Evolutionary conservation across 2,329 filamentous ascomycete genomes (phyloP), one percentile per base, ranked within the genome.

Genomic region (Xylariales sp.): DNA sequence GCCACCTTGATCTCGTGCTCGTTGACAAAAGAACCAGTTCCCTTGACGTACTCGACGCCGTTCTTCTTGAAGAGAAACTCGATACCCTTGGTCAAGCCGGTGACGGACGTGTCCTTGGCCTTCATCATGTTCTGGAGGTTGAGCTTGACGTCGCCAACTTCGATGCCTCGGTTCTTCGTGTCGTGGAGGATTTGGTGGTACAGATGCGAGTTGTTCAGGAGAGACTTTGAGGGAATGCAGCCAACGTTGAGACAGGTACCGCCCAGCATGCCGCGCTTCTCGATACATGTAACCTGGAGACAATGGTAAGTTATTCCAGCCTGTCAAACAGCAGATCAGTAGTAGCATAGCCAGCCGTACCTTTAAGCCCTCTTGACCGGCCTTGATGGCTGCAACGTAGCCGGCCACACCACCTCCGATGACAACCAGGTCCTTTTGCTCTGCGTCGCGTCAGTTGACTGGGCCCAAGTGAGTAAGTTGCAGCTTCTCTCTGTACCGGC

Each of bases 21-120:
- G 64, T 87, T 87, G 57, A 84, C 77, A 63, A 97, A 95, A 34
- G 87, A 77, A 53, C 85, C 91, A 38, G 88, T 82, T 55, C 93
- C 93, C 76, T 96, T 96, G 72, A 97, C 78, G 69, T 97, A 98
- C 64, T 97, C 89, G 53, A 96, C 93, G 50, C 88, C 88, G 73
- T 98, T 98, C 80, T 98, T 97, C 83, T 97, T 97, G 71, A 98
- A 85, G 50, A 98, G 76, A 65, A 91, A 98, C 69, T 98, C 93
- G 52, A 98, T 86, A 65, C 93, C 93, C 76, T 97, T 97, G 52
- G 93, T 98, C 53, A 98, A 73, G 37, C 89, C 82, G 29, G 73
- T 68, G 49, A 98, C 93, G 39, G 93, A 94, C 25, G 82, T 85
- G 39, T 98, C 91, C 74, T 98, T 98, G 46, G 93, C 90, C 74